Evolutionary conservation across 2,329 filamentous ascomycete species (phyloP).

Genomic region (Trichoderma sp.): DNA sequence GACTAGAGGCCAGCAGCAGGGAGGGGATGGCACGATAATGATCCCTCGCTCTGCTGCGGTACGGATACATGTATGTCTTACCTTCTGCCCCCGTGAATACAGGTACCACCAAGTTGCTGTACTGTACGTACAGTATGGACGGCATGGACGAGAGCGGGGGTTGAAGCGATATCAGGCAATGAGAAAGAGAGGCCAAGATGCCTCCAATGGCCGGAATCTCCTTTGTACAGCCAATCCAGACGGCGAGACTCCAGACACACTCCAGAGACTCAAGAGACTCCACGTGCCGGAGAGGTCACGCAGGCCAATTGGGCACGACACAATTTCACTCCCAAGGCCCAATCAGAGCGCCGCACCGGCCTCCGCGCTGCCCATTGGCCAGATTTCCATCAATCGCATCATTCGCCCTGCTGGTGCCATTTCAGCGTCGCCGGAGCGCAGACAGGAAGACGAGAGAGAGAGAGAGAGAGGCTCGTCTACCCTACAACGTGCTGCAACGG

Average conservation of each 20-base stretch:
- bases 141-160: not conserved
- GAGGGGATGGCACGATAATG: slow-evolving; percentile 4
- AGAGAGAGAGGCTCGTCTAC: not conserved
- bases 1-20: not conserved
- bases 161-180: not conserved
- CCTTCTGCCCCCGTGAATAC: slow-evolving; percentile 2
- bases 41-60: not conserved
- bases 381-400: slow-evolving; percentile 29
- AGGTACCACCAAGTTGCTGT: not conserved
- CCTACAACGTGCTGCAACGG: not conserved
- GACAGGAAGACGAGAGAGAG: not conserved
- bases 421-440: slow-evolving; percentile 22
- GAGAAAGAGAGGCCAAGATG: not conserved
- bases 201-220: not conserved
- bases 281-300: slow-evolving; percentile 19
- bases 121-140: too few relatives aligned
- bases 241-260: not conserved
- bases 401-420: slow-evolving; percentile 29
- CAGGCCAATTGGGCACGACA: slow-evolving; percentile 12
- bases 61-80: not conserved
- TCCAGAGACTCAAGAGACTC: not conserved
- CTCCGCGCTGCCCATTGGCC: slow-evolving; percentile 28
- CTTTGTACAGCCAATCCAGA: slow-evolving; percentile 11
- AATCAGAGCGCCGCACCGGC: slow-evolving; percentile 26
- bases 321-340: slow-evolving; percentile 27